Conservation (phyloP, 306 rosid species). For the Trifolium subterraneum region DNA sequence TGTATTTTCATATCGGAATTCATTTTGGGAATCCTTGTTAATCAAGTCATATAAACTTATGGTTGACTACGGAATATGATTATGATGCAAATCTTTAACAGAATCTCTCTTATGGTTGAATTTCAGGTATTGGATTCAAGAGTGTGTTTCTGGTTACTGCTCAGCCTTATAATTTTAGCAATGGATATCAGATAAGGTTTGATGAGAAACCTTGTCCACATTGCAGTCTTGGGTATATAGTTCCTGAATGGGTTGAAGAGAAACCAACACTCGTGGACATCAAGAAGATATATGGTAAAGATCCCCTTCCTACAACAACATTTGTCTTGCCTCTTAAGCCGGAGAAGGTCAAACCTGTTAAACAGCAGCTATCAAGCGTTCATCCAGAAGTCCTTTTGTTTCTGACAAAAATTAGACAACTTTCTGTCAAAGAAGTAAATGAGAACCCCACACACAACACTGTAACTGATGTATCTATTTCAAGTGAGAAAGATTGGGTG, state of each 20-base stretch:
- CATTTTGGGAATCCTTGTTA: too few species aligned
- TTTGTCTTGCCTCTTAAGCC: constrained; percentile 70
- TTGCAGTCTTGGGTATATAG: constrained; percentile 77
- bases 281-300: constrained; percentile 47
- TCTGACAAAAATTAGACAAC: constrained; percentile 69
- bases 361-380: constrained; percentile 67
- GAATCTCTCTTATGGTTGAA: constrained; percentile 16
- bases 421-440: constrained; percentile 62
- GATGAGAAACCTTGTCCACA: constrained; percentile 70
- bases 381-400: constrained; percentile 79
- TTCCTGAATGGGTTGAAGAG: constrained; percentile 90
- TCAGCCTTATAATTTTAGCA: constrained; percentile 72
- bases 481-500: constrained; percentile 51
- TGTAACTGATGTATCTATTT: constrained; percentile 58
- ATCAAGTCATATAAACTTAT: not conserved
- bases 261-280: constrained; percentile 57
- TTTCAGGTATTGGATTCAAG: constrained; percentile 90
- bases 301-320: constrained; percentile 63
- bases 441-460: constrained; percentile 51
- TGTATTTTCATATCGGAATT: too few species aligned
- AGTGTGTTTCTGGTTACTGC: constrained; percentile 81
- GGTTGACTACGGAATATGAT: not conserved
- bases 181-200: constrained; percentile 79
- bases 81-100: constrained; percentile 9
- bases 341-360: constrained; percentile 67